Conservation (phyloP, 2,329 filamentous ascomycete genomes). For the Claviceps cyperi region DNA sequence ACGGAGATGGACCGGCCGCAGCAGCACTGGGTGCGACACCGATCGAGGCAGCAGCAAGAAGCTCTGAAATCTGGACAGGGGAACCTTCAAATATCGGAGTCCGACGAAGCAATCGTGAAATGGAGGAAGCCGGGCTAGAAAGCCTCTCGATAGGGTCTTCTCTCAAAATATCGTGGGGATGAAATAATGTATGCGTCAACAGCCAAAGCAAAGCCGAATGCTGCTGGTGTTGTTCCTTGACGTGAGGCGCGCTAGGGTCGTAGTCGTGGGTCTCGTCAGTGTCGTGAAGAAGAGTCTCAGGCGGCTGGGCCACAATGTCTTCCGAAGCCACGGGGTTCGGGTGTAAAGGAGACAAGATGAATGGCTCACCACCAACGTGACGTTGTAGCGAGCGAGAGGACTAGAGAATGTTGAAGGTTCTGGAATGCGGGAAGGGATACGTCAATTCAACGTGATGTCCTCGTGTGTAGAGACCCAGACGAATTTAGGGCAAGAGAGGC, state of each 20-base stretch:
- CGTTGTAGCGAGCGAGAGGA: conserved; percentile 16
- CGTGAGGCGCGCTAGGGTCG: conserved; percentile 16
- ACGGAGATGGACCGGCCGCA: conserved; percentile 3
- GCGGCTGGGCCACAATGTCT: conserved; percentile 30
- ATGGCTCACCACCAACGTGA: conserved; percentile 22
- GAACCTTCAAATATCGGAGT: conserved; percentile 35
- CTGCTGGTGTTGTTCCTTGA: conserved; percentile 29
- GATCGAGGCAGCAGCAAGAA: conserved; percentile 31
- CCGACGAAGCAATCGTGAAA: conserved; percentile 32
- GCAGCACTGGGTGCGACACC: conserved; percentile 29
- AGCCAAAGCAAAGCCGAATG: conserved; percentile 5
- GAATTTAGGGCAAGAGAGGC: background rate
- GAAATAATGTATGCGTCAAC: conserved; percentile 6
- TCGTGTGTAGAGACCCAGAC: background rate
- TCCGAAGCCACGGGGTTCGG: conserved; percentile 23
- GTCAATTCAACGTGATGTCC: background rate
- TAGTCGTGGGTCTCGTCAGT: conserved; percentile 39
- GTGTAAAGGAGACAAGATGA: conserved; percentile 33
- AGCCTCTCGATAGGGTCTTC: conserved; percentile 20
- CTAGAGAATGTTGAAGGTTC: background rate
- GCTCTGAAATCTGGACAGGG: conserved; percentile 28
- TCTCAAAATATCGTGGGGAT: background rate
- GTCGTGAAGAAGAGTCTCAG: conserved; percentile 31
- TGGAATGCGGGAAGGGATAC: background rate
- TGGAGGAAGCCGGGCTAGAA: conserved; percentile 30